Percentiles rank a stretch among this genome's conserved stretches.
phyloP scores from a whole-genome alignment of 768 basidiomycete genomes.

The Gelatoporia subvermispora region DNA sequence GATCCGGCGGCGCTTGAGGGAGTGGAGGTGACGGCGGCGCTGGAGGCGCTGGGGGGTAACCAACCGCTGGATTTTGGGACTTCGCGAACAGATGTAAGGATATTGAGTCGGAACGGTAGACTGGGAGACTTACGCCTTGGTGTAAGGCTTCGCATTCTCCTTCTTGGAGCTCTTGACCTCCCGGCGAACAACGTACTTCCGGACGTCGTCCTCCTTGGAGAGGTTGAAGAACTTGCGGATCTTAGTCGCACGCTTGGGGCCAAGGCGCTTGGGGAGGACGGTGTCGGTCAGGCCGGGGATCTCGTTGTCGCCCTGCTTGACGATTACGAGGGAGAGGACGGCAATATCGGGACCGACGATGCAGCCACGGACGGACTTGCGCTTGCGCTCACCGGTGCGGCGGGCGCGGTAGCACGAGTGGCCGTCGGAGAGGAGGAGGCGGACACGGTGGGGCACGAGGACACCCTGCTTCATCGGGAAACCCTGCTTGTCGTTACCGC shows the following conservation, averaged over 20 bases:
- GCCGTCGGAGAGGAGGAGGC: slow-evolving; percentile 89
- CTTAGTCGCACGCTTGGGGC: slow-evolving; percentile 96
- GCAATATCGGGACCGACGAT: slow-evolving; percentile 97
- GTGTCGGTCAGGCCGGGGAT: slow-evolving; percentile 89
- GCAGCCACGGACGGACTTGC: slow-evolving; percentile 98
- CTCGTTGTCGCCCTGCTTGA: slow-evolving; percentile 91
- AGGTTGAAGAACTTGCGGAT: slow-evolving; percentile 98
- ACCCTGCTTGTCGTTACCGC: slow-evolving; percentile 98
- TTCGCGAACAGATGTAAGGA: slow-evolving; percentile 22
- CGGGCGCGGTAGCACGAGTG: slow-evolving; percentile 97
- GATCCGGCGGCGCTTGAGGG: slow-evolving; percentile 83
- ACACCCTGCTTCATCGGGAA: slow-evolving; percentile 99
- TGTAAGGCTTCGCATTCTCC: slow-evolving; percentile 86
- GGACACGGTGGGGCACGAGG: slow-evolving; percentile 88
- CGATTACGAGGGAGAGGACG: slow-evolving; percentile 88
- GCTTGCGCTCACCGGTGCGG: slow-evolving; percentile 92
- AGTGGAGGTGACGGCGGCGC: slow-evolving; percentile 87
- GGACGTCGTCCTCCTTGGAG: slow-evolving; percentile 95
- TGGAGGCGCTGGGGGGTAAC: slow-evolving; percentile 95
- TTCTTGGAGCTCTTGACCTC: slow-evolving; percentile 91
- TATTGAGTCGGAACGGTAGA: not conserved
- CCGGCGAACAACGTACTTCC: slow-evolving; percentile 92
- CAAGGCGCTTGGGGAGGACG: slow-evolving; percentile 91
- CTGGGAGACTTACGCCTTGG: slow-evolving; percentile 79
- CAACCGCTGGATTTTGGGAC: slow-evolving; percentile 95